Conservation (phyloP, 2,329 filamentous ascomycete genomes). For the Scedosporium minutisporum region DNA sequence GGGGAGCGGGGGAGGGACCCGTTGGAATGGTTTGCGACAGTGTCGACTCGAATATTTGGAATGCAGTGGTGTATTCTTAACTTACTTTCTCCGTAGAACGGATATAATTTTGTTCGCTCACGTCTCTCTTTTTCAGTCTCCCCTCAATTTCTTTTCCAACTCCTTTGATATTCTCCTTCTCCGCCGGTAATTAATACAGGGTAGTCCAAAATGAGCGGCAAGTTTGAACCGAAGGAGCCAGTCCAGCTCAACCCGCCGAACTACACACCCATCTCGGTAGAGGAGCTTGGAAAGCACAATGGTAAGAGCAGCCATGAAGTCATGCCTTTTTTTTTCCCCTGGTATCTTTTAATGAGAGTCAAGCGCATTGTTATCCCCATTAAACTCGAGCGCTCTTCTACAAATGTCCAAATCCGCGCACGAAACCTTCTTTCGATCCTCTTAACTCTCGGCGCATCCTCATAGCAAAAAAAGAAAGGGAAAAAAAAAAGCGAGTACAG, state of each 20-base stretch:
- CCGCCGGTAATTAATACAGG: background rate
- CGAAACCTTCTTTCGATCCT: background rate
- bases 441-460: background rate
- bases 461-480: background rate
- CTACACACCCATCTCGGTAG: constrained; percentile 71
- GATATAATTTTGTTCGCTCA: background rate
- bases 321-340: background rate
- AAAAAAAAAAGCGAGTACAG: too few relatives aligned
- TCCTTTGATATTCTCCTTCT: background rate
- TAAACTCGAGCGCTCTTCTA: too few relatives aligned
- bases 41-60: background rate
- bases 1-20: background rate
- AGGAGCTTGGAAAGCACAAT: constrained; percentile 71
- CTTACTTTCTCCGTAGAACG: background rate
- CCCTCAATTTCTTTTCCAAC: background rate
- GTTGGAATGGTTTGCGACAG: background rate
- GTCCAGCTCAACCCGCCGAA: constrained; percentile 76
- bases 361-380: too few relatives aligned
- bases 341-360: too few relatives aligned
- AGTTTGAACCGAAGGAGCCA: constrained; percentile 69
- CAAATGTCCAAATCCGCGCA: too few relatives aligned
- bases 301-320: constrained; percentile 44
- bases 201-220: constrained; percentile 41
- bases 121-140: background rate
- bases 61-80: background rate